Conservation (phyloP, 2,329 filamentous ascomycete species). For the Alternaria tenuissima region DNA sequence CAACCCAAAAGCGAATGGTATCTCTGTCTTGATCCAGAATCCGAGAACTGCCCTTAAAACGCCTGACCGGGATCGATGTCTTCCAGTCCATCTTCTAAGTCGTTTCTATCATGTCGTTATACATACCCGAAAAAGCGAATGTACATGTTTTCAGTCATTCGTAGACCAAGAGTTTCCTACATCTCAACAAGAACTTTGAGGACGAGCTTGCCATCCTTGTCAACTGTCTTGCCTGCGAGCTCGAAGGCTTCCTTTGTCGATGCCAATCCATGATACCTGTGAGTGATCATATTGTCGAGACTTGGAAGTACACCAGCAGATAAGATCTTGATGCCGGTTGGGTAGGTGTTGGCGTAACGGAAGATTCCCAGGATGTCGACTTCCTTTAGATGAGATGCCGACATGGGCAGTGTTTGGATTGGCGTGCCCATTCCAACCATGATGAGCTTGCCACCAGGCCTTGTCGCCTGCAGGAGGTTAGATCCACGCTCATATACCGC, state of each 20-base stretch:
- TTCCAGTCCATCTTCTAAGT: constrained; percentile 8
- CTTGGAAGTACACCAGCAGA: constrained; percentile 59
- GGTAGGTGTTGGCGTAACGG: constrained; percentile 64
- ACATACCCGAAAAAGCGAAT: constrained; percentile 5
- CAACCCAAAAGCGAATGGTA: constrained; percentile 22
- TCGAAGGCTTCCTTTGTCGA: constrained; percentile 62
- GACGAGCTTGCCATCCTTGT: constrained; percentile 61
- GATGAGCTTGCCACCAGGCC: constrained; percentile 61
- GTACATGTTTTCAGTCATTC: constrained; percentile 9
- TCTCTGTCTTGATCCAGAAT: constrained; percentile 19
- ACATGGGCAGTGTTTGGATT: constrained; percentile 62
- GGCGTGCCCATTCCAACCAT: constrained; percentile 67
- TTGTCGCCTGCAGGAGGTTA: constrained; percentile 44
- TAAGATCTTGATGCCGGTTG: constrained; percentile 62
- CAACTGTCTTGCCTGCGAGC: constrained; percentile 59
- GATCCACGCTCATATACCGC: constrained; percentile 15
- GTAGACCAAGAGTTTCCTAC: constrained; percentile 14
- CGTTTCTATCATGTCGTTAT: constrained; percentile 18
- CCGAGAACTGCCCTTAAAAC: constrained; percentile 15
- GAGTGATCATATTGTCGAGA: constrained; percentile 63
- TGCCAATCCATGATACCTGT: constrained; percentile 57
- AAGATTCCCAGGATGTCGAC: constrained; percentile 67
- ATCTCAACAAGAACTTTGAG: constrained; percentile 59
- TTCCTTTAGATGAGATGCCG: constrained; percentile 63
- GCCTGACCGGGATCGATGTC: constrained; percentile 15